Conservation (phyloP, 768 basidiomycete genomes). For the Tricholoma flavovirens region DNA sequence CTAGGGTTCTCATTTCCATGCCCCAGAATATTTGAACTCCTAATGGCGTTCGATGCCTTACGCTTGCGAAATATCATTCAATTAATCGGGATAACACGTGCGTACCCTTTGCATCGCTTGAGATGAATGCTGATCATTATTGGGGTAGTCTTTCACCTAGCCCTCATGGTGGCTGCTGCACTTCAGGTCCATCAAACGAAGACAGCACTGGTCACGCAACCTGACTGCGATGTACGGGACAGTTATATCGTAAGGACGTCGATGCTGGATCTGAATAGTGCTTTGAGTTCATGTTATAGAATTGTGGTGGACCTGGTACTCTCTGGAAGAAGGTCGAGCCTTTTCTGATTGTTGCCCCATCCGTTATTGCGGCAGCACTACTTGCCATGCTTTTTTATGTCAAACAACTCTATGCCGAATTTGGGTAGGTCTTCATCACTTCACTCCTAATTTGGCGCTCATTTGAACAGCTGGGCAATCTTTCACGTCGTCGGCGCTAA, state of each 20-base stretch:
- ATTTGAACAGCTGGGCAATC: constrained; percentile 67
- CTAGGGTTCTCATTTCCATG: constrained; percentile 3
- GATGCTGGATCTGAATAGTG: neutral
- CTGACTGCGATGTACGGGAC: constrained; percentile 28
- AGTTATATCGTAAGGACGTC: constrained; percentile 35
- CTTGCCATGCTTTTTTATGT: constrained; percentile 62
- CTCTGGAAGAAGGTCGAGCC: constrained; percentile 58
- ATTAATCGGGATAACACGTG: constrained; percentile 66
- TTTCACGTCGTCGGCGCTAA: constrained; percentile 88
- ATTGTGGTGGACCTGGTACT: constrained; percentile 42
- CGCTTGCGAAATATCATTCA: constrained; percentile 75
- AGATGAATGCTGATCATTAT: neutral
- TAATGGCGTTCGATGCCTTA: constrained; percentile 82
- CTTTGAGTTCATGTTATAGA: constrained; percentile 25
- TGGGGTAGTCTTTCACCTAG: constrained; percentile 62
- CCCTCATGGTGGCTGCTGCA: constrained; percentile 66
- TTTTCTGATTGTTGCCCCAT: constrained; percentile 69
- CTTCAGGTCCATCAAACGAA: constrained; percentile 77
- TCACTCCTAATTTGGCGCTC: constrained; percentile 2
- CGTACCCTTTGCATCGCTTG: constrained; percentile 12
- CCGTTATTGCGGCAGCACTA: constrained; percentile 63
- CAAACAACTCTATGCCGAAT: constrained; percentile 69
- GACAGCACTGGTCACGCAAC: constrained; percentile 43
- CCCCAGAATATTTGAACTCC: constrained; percentile 66
- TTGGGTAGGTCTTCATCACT: constrained; percentile 48